Percentiles rank a stretch among this genome's conserved stretches.
Conservation (phyloP, 306 rosid species). For the Quercus variabilis region DNA sequence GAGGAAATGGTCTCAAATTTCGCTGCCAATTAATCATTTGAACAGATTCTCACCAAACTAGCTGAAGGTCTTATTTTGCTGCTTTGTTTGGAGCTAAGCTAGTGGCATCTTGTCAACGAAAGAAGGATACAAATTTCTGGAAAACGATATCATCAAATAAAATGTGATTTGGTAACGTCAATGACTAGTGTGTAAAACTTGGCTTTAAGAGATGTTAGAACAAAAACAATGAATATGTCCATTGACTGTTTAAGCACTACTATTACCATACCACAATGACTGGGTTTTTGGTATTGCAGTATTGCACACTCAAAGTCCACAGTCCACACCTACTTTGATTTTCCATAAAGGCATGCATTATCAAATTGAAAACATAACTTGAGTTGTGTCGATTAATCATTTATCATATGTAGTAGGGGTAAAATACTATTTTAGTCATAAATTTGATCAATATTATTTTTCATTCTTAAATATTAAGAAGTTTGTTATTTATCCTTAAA, state of each 20-base stretch:
- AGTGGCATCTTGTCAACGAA: slow-evolving; percentile 5
- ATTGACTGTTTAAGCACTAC: neutral
- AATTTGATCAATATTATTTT: no score
- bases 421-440: no score
- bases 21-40: slow-evolving; percentile 29
- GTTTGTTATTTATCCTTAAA: no score
- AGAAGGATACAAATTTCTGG: neutral
- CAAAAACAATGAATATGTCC: slow-evolving; percentile 35
- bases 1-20: no score
- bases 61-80: slow-evolving; percentile 15
- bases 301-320: neutral
- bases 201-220: slow-evolving; percentile 30
- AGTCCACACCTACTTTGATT: slow-evolving; percentile 13
- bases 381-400: no score
- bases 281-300: neutral
- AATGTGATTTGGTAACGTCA: slow-evolving; percentile 35
- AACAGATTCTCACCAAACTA: slow-evolving; percentile 47
- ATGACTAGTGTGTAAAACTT: neutral
- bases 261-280: neutral
- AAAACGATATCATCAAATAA: slow-evolving; percentile 18
- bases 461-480: no score
- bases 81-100: slow-evolving; percentile 18
- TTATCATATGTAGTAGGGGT: no score
- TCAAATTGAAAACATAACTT: no score
- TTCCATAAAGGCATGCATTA: no score